Evolutionary conservation across 2,329 filamentous ascomycete genomes (phyloP), one percentile per base, ranked within the genome.

Genomic region (Boeremia exigua): DNA sequence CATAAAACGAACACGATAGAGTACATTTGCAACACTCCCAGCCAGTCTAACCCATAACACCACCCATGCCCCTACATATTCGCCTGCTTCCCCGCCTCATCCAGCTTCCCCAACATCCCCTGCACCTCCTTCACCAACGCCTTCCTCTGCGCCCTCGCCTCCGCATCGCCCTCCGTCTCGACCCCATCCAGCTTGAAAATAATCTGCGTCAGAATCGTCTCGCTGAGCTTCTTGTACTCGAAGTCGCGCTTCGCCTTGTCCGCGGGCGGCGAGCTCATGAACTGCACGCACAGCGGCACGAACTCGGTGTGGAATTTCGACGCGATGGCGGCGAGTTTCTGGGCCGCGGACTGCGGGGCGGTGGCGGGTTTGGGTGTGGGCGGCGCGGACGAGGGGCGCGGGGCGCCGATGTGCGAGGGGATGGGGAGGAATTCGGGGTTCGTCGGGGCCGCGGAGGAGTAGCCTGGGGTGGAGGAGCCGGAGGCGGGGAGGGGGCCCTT

Each of bases 111-210:
- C 62, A 95, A 74, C 38, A 89, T 78, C 10, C 79, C 82, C 72
- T 94, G 89, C 3, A 89, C 87, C 60, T 88, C 82, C 66, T 81
- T 85, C n/a, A 94, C 88, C 46, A 93, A 75, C 54, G 87, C 88
- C 78, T 90, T 93, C 68, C 91, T 80, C 71, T 80, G 84, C 11
- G 81, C 76, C 59, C 90, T 81, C 25, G 89, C 86, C 11, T 88
- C 86, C 9, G 79, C 62, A 61, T 90, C 85, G 5, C 89, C 89
- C 43, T 88, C 87, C 0, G 87, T 88, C 63, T 94, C 89, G 2
- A 94, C 85, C 19, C 83, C 87, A 71, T 95, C 91, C 34, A 92
- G 75, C 77, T 93, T 94, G 61, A 95, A 77, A 33, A 94, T 69
- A 2, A 92, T 85, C 65, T 92, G 88, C 59, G 88, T 86, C 80